A percentile compares a stretch with the other conserved stretches of the same genome.
Conservation (phyloP, 768 basidiomycete genomes). For the Boletus tomentosulus region DNA sequence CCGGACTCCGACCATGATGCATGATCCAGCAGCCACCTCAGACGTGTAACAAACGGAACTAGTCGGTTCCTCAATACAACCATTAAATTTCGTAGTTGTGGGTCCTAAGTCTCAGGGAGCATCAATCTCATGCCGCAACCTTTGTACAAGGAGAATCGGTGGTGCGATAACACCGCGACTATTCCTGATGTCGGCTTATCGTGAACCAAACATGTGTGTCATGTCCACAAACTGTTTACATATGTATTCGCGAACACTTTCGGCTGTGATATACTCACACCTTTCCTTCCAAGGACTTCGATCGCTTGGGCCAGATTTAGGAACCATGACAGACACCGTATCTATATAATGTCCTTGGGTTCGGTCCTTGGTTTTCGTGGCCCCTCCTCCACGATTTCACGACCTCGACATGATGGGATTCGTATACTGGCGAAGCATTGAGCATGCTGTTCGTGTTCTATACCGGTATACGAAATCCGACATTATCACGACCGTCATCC, state of each 20-base stretch:
- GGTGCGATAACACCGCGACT: background rate
- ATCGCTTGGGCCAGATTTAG: constrained; percentile 9
- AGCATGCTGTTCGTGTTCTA: constrained; percentile 11
- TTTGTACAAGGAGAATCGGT: background rate
- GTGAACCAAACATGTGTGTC: background rate
- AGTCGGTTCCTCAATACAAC: no score
- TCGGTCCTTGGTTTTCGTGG: background rate
- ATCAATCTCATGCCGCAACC: background rate
- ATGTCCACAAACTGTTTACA: background rate
- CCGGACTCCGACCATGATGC: no score
- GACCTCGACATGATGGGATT: constrained; percentile 19
- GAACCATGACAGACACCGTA: background rate
- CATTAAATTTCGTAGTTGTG: background rate
- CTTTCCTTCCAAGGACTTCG: background rate
- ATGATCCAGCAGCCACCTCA: background rate
- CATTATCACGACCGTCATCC: constrained; percentile 24
- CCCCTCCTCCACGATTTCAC: constrained; percentile 14
- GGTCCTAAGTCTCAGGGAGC: background rate
- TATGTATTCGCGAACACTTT: constrained; percentile 4
- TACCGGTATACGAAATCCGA: constrained; percentile 27
- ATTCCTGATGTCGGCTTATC: background rate
- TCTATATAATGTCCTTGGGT: constrained; percentile 19
- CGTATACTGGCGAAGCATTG: constrained; percentile 8
- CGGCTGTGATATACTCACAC: constrained; percentile 14
- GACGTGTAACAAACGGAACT: background rate